Evolutionary conservation across 2,329 filamentous ascomycete species (phyloP).

Genomic region (Clonostachys chloroleuca): DNA sequence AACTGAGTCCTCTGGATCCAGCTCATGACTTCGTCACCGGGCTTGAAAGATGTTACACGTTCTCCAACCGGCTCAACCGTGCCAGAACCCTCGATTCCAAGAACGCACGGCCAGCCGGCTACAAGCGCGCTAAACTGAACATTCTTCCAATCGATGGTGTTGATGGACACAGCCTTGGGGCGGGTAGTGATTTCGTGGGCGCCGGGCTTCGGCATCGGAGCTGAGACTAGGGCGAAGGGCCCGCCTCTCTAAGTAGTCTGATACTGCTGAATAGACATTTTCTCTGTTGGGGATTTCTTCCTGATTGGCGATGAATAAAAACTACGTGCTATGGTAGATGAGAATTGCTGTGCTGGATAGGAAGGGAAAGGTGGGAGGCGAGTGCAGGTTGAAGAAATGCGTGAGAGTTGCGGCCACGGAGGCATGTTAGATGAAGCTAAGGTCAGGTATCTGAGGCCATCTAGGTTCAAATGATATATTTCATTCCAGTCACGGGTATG

Average conservation of each 20-base stretch:
- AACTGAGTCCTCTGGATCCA: background rate
- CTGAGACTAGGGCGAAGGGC: background rate
- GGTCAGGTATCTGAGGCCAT: too few species aligned
- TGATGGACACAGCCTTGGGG: background rate
- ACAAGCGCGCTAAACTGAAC: background rate
- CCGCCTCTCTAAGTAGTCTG: background rate
- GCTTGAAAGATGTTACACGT: slow-evolving; percentile 8
- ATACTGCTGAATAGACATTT: background rate
- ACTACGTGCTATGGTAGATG: too few species aligned
- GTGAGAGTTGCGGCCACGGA: too few species aligned
- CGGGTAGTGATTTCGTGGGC: background rate
- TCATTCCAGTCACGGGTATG: too few species aligned
- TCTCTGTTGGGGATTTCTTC: too few species aligned
- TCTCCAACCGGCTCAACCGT: slow-evolving; percentile 10
- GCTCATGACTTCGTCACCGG: slow-evolving; percentile 32
- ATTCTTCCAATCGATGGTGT: background rate
- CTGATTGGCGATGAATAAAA: too few species aligned
- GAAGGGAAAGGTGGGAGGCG: too few species aligned
- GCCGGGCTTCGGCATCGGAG: background rate
- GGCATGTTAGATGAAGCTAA: too few species aligned
- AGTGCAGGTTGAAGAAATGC: too few species aligned
- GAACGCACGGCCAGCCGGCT: background rate
- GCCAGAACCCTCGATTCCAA: slow-evolving; percentile 6
- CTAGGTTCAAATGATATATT: too few species aligned
- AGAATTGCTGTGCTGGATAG: too few species aligned